A percentile compares a stretch with the other conserved stretches of the same genome.
These are phyloP conservation scores for Solanum habrochaites DNA, from an alignment of 257 asterid species.

Conservation along the genomic window DNA sequence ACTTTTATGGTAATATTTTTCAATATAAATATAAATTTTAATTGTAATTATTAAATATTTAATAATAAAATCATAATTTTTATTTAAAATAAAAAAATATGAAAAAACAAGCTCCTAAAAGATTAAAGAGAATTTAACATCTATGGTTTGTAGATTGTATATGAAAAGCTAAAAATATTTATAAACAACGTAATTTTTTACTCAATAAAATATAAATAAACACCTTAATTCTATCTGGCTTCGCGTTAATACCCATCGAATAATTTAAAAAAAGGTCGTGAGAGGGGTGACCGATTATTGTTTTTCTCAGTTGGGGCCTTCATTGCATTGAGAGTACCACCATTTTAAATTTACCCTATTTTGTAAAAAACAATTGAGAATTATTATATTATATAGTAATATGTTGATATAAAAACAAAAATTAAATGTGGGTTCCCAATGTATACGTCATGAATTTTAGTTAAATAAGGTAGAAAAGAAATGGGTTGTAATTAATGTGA, in stretches of 20 bases:
- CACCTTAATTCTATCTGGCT: background rate
- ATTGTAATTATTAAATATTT: no score
- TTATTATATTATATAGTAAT: background rate
- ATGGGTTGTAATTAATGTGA: constrained; percentile 5
- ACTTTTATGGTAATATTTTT: no score
- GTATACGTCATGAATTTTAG: constrained; percentile 8
- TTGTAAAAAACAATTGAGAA: background rate
- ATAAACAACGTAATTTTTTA: no score
- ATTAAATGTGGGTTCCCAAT: background rate
- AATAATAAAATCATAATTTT: no score
- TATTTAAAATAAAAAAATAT: no score
- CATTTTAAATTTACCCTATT: background rate
- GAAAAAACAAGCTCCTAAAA: no score
- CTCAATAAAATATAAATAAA: no score
- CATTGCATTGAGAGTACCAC: constrained; percentile 29
- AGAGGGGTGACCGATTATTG: background rate
- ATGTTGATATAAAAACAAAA: background rate
- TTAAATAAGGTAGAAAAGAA: background rate
- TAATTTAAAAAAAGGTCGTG: no score
- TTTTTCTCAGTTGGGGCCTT: constrained; percentile 6
- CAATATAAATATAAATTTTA: no score
- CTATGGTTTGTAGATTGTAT: no score
- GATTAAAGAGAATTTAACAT: no score
- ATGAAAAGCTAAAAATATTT: no score
- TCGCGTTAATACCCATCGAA: accelerated